Conservation (phyloP, 192 early-diverging fungal genomes). For the Gorgonomyces haynaldii region DNA sequence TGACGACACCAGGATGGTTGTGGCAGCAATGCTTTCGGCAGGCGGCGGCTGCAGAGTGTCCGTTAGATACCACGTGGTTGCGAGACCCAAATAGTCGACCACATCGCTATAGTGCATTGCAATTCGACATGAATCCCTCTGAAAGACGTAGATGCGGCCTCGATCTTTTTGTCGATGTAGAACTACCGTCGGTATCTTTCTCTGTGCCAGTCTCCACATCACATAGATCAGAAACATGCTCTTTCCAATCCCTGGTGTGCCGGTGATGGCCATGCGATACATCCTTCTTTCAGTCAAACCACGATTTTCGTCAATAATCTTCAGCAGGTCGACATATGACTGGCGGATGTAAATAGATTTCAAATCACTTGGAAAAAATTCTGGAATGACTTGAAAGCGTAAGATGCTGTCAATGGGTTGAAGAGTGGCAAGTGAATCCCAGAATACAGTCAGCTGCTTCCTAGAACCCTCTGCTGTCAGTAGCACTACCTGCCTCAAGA, state of each 20-base stretch:
- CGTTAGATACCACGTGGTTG: background rate
- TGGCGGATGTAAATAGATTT: background rate
- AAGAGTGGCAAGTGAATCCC: background rate
- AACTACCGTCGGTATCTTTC: background rate
- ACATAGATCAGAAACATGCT: constrained; percentile 51
- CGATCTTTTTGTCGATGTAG: background rate
- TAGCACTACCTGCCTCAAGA: too few species aligned
- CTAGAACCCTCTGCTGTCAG: too few species aligned
- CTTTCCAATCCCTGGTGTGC: constrained; percentile 48
- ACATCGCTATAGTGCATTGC: background rate
- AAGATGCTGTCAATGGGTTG: background rate
- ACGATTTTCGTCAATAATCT: background rate
- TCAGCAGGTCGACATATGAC: background rate
- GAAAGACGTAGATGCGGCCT: background rate
- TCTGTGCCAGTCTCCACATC: constrained; percentile 1
- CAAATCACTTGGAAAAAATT: background rate
- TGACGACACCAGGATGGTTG: background rate
- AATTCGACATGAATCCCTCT: background rate
- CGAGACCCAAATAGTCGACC: background rate
- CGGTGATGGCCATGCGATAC: constrained; percentile 2
- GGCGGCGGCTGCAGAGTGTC: background rate
- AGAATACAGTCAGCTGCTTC: too few species aligned
- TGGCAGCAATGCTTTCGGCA: background rate
- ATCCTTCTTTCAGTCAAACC: too few species aligned
- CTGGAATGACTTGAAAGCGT: background rate